These are phyloP conservation scores for Metarhizium sp. DNA, from an alignment of 2,329 filamentous ascomycete species.

Conservation along the genomic window DNA sequence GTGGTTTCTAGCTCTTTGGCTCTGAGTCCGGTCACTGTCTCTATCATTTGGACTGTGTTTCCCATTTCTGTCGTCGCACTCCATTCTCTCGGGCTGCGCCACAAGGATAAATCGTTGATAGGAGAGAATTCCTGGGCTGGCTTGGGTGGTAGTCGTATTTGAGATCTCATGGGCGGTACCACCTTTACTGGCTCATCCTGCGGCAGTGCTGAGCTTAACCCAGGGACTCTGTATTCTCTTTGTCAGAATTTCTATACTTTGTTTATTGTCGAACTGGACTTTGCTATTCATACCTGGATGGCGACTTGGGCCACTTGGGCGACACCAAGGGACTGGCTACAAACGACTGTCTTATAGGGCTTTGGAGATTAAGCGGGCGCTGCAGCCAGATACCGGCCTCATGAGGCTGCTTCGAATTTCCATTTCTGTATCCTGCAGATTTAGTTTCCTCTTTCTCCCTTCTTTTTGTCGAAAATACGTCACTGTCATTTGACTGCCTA, in stretches of 20 bases:
- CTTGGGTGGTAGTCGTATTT: not conserved
- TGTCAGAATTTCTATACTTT: not conserved
- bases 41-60: not conserved
- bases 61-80: not conserved
- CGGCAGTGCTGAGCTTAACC: not conserved
- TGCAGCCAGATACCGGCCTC: not conserved
- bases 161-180: constrained; percentile 2
- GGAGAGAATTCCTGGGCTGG: not conserved
- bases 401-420: not conserved
- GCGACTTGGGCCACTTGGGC: not conserved
- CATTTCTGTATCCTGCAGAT: not conserved
- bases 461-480: not conserved
- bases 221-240: not conserved
- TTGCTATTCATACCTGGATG: constrained; percentile 1
- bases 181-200: not conserved
- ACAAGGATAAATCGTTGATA: constrained; percentile 1
- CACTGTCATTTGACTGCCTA: not conserved
- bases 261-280: not conserved
- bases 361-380: not conserved
- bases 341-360: constrained; percentile 4
- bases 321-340: not conserved
- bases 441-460: not conserved
- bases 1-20: not conserved
- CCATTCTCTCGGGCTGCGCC: constrained; percentile 5
- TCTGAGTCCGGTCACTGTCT: not conserved